Percentiles rank a stretch among this genome's conserved stretches.
Evolutionary conservation across 2,329 filamentous ascomycete species (phyloP).

Genomic region (Fusarium pseudonygamai): DNA sequence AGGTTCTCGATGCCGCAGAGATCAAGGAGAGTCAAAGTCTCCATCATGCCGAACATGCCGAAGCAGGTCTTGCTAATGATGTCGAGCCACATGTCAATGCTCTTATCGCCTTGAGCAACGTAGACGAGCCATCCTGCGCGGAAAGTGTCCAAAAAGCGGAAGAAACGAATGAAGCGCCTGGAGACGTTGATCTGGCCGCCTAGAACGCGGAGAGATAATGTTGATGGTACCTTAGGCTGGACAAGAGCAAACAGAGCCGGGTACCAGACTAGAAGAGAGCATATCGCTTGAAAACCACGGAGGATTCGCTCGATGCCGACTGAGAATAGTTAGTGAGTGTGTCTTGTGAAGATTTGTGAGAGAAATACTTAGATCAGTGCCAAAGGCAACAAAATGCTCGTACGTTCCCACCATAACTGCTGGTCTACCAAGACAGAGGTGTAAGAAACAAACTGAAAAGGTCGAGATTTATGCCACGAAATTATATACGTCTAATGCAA

Average conservation of each 20-base stretch:
- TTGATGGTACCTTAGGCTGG: slow-evolving; percentile 44
- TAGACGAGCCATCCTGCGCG: slow-evolving; percentile 58
- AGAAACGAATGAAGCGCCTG: slow-evolving; percentile 73
- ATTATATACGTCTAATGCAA: slow-evolving; percentile 16
- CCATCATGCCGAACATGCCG: slow-evolving; percentile 73
- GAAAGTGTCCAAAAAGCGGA: slow-evolving; percentile 73
- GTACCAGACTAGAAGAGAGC: slow-evolving; percentile 59
- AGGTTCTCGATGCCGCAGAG: slow-evolving; percentile 54
- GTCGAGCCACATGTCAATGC: slow-evolving; percentile 59
- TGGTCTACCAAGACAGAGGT: not conserved
- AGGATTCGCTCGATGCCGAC: slow-evolving; percentile 70
- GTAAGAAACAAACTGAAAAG: not conserved
- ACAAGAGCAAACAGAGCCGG: slow-evolving; percentile 52
- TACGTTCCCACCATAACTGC: slow-evolving; percentile 42
- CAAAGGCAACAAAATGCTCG: slow-evolving; percentile 55
- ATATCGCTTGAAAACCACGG: slow-evolving; percentile 64
- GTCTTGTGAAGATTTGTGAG: slow-evolving; percentile 6
- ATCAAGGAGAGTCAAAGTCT: slow-evolving; percentile 70
- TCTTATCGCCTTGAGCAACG: slow-evolving; percentile 38
- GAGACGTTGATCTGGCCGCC: slow-evolving; percentile 56
- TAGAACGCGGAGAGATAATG: slow-evolving; percentile 49
- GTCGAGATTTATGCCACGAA: not conserved
- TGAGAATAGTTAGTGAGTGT: slow-evolving; percentile 41
- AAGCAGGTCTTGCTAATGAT: slow-evolving; percentile 67
- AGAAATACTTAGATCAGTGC: slow-evolving; percentile 57